Percentiles rank a stretch among this genome's conserved stretches.
Evolutionary conservation across 1,284 basidiomycete species (phyloP).

Genomic region (Wolfiporia cocos): DNA sequence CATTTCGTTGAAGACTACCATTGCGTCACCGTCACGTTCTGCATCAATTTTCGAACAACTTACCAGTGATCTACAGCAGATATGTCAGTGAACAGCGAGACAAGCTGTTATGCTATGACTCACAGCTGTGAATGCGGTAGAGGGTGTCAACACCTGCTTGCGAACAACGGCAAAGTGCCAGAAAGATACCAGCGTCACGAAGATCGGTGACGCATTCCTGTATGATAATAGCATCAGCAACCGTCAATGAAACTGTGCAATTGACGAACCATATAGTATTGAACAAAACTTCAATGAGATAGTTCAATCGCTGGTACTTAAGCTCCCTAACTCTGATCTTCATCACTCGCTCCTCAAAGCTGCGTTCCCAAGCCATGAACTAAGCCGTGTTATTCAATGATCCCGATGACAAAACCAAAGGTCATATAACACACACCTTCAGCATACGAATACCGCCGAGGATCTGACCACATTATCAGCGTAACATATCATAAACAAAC

Average conservation of each 20-base stretch:
- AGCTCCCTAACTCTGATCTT: constrained; percentile 76
- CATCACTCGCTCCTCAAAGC: constrained; percentile 75
- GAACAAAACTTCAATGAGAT: constrained; percentile 77
- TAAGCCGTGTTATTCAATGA: constrained; percentile 20
- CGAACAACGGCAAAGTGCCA: constrained; percentile 80
- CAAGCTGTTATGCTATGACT: constrained; percentile 16
- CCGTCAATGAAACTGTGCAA: constrained; percentile 29
- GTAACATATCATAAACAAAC: constrained; percentile 5
- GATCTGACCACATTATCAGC: constrained; percentile 41
- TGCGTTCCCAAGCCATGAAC: constrained; percentile 96
- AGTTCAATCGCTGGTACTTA: constrained; percentile 80
- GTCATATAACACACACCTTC: constrained; percentile 44
- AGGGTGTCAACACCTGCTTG: constrained; percentile 68
- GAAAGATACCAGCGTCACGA: constrained; percentile 75
- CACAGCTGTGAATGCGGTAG: constrained; percentile 82
- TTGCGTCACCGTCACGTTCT: too few relatives aligned
- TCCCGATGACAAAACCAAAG: background rate
- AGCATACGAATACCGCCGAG: constrained; percentile 91
- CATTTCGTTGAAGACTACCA: constrained; percentile 79
- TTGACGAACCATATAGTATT: constrained; percentile 65
- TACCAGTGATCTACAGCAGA: too few relatives aligned
- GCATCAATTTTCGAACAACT: too few relatives aligned
- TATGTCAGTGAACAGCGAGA: too few relatives aligned
- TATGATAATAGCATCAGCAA: constrained; percentile 75
- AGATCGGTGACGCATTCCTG: constrained; percentile 69